Conservation (phyloP, 1,139 yeast species). For the Meyerozyma elateridarum region DNA sequence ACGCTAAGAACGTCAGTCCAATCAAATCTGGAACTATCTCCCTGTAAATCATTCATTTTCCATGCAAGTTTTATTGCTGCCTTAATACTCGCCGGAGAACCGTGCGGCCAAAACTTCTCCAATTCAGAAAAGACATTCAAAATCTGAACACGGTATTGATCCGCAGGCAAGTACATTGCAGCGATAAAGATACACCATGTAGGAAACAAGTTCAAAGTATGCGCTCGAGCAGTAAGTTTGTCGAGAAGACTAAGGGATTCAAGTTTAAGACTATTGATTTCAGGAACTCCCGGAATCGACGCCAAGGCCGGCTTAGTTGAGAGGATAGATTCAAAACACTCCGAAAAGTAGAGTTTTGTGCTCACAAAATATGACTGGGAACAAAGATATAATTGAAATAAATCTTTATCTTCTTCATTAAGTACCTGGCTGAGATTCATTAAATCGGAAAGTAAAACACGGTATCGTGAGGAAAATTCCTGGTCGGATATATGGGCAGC, state of each 20-base stretch:
- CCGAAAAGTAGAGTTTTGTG: constrained; percentile 9
- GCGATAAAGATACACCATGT: constrained; percentile 23
- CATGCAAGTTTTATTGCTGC: constrained; percentile 23
- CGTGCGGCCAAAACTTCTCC: constrained; percentile 19
- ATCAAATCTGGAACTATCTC: constrained; percentile 11
- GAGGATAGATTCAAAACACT: constrained; percentile 6
- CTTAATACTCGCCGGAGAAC: constrained; percentile 14
- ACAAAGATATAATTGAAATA: constrained; percentile 7
- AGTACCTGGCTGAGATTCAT: too few relatives aligned
- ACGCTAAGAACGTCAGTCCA: constrained; percentile 20
- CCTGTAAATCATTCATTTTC: constrained; percentile 19
- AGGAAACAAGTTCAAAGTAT: constrained; percentile 16
- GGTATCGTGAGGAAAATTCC: too few relatives aligned
- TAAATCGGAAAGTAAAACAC: too few relatives aligned
- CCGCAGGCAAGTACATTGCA: constrained; percentile 12
- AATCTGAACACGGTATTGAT: constrained; percentile 12
- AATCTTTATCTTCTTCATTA: constrained; percentile 11
- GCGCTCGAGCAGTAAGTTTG: not conserved
- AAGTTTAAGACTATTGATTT: constrained; percentile 2
- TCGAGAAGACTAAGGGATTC: not conserved
- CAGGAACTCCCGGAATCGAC: too few relatives aligned
- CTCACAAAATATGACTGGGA: too few relatives aligned
- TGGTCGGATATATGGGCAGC: too few relatives aligned
- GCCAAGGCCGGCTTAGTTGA: too few relatives aligned
- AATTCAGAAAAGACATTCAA: constrained; percentile 14